Conservation (phyloP, 2,329 filamentous ascomycete genomes). For the Colletotrichum sp. region DNA sequence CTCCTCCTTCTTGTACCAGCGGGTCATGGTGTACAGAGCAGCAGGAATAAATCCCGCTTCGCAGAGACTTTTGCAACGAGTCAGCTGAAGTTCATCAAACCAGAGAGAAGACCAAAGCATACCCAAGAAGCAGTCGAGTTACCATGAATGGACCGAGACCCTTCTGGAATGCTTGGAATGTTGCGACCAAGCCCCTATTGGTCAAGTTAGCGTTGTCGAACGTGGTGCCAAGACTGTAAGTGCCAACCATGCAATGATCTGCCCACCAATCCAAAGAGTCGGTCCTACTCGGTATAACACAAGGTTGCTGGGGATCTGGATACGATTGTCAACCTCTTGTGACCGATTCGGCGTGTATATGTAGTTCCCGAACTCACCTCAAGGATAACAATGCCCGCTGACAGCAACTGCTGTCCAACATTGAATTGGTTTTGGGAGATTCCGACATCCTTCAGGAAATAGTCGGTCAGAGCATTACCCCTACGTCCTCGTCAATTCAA, state of each 20-base stretch:
- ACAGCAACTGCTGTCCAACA: constrained; percentile 55
- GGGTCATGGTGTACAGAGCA: constrained; percentile 50
- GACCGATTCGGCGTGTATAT: not conserved
- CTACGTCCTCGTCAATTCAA: not conserved
- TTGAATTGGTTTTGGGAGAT: constrained; percentile 58
- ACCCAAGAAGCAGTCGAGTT: constrained; percentile 39
- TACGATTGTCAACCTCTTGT: not conserved
- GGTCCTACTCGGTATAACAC: constrained; percentile 51
- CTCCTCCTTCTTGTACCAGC: constrained; percentile 52
- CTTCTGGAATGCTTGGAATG: constrained; percentile 40
- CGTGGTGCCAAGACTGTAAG: constrained; percentile 24
- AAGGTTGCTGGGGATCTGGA: constrained; percentile 50
- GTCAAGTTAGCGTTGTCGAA: constrained; percentile 25
- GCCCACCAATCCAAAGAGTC: constrained; percentile 48
- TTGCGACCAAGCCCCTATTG: constrained; percentile 36
- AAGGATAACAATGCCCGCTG: constrained; percentile 50
- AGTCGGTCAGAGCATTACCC: constrained; percentile 21
- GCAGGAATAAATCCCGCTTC: constrained; percentile 53
- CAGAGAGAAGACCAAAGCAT: not conserved
- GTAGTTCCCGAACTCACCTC: constrained; percentile 29
- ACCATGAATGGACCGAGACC: constrained; percentile 35
- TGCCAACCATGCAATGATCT: constrained; percentile 46
- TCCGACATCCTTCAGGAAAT: constrained; percentile 52
- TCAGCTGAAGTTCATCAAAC: not conserved
- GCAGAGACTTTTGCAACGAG: not conserved